Base-by-base conservation (phyloP, 441 rosid genomes). In the Brassica hybrid region DNA sequence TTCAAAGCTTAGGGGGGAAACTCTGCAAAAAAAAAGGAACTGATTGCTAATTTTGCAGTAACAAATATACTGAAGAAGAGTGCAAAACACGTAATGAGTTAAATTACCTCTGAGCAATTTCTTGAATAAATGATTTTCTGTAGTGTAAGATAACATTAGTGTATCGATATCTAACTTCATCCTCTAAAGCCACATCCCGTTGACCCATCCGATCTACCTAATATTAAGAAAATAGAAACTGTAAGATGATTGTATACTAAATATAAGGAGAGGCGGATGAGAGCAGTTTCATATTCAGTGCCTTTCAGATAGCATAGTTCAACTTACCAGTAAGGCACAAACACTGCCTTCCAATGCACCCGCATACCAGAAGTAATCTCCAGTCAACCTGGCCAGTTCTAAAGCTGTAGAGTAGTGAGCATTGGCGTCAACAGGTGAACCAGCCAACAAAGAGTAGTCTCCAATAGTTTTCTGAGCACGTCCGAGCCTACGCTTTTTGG, bases 291-390 rank as follows among this genome's bases (percentile, higher is more conserved):
- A 69, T 8, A 64, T 64, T 12, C 45, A 41, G 14, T 1, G 50
- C 36, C 18, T 43, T 48, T 70, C 13, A 45, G 17, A 36, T 79
- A 45, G 72, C 18, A 58, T 30, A 41, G 13, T 38, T 7, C 63
- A 27, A 27, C 63, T 67, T 85, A 96, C 98, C 98, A 96, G 76
- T 64, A 96, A 85, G 69, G 99, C 97, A 82, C 98, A 93, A 77
- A 92, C 93, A 50, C 96, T 91, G 62, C 99, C 99, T 89, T 93
- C 99, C 87, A 96, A 77, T 73, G 99, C 99, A 68, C 99, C 98
- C 5, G 98, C 99, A 79, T 87, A 87, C 99, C 99, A 96, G 83
- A 96, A 96, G 88, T 77, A 93, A 85, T 96, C 99, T 32, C 88
- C 85, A 25, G 98, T 93, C 86, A 90, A 77, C 76, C 99, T 91